Percentiles rank a stretch among this genome's conserved stretches.
phyloP scores from a whole-genome alignment of 495 filamentous ascomycete species.

The Aspergillus nidulans region DNA sequence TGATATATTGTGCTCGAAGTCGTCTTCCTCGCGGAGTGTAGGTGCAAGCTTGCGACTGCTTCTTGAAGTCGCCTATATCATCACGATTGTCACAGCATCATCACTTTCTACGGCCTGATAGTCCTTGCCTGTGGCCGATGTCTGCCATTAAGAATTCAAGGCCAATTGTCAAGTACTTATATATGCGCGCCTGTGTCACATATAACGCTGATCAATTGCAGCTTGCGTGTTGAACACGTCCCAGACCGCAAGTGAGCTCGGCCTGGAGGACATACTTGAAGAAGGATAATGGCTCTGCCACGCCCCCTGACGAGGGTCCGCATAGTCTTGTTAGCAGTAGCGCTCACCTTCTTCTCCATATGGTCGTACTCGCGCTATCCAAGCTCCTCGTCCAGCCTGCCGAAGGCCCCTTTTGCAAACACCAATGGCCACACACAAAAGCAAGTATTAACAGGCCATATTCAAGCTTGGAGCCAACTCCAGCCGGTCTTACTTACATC shows the following conservation, averaged over 20 bases:
- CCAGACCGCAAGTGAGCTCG: not conserved
- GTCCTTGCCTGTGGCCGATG: not conserved
- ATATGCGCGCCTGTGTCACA: not conserved
- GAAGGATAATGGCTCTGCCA: conserved; percentile 12
- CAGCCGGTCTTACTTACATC: conserved; percentile 19
- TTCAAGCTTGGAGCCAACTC: conserved; percentile 25
- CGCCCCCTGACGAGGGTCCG: conserved; percentile 19
- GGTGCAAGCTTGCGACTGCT: not conserved
- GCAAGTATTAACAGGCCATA: conserved; percentile 16
- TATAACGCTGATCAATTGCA: not conserved
- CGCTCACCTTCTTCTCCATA: conserved; percentile 9
- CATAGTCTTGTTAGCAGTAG: conserved; percentile 14
- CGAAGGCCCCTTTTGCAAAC: not conserved
- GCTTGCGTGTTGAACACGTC: not conserved
- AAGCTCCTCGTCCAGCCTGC: not conserved
- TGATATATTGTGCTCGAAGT: not conserved
- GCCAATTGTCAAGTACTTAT: not conserved
- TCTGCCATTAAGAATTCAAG: not conserved
- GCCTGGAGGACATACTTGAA: not conserved
- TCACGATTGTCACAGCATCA: not conserved
- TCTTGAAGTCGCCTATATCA: not conserved
- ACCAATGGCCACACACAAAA: not conserved
- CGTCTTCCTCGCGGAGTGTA: not conserved
- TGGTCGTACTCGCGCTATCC: conserved; percentile 15
- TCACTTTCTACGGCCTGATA: not conserved